Conservation (phyloP, 805 yeast species). For the Clavispora vitiphila region DNA sequence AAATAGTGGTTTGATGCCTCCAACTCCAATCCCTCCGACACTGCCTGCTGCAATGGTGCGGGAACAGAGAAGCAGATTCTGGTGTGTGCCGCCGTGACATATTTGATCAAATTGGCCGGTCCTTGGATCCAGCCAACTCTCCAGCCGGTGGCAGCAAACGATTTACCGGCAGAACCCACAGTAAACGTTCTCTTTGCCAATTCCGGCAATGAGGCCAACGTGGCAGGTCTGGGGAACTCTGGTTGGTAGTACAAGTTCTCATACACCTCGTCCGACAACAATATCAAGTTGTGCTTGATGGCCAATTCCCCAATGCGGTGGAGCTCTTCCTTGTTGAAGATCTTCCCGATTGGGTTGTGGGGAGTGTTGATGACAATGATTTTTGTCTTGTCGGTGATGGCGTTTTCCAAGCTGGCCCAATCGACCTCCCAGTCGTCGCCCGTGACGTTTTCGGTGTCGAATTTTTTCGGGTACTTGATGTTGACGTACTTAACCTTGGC, state of each 20-base stretch:
- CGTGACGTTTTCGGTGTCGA: conserved; percentile 54
- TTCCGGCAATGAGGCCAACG: conserved; percentile 62
- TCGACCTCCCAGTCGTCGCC: conserved; percentile 89
- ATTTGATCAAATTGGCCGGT: conserved; percentile 71
- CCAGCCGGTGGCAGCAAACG: conserved; percentile 99
- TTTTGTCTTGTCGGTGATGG: conserved; percentile 73
- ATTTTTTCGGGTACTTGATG: conserved; percentile 74
- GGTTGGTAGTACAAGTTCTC: conserved; percentile 76
- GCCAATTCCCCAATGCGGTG: conserved; percentile 73
- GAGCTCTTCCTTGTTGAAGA: conserved; percentile 74
- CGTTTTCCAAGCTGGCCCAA: conserved; percentile 66
- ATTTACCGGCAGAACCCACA: conserved; percentile 96
- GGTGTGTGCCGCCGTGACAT: conserved; percentile 85
- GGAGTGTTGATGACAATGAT: conserved; percentile 89
- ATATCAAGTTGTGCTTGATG: conserved; percentile 74
- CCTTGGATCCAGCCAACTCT: conserved; percentile 96
- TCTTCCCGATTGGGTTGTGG: conserved; percentile 94
- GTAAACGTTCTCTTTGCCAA: conserved; percentile 74
- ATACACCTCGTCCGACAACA: conserved; percentile 92
- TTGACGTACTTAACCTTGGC: conserved; percentile 88
- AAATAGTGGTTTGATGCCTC: conserved; percentile 66
- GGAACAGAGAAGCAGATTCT: conserved; percentile 91
- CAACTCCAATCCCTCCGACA: conserved; percentile 65
- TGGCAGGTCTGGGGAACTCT: conserved; percentile 77
- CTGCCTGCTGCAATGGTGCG: conserved; percentile 89